Percentiles rank a stretch among this genome's conserved stretches.
Conservation (phyloP, 73 alveolate species). For the Stentor coeruleus region DNA sequence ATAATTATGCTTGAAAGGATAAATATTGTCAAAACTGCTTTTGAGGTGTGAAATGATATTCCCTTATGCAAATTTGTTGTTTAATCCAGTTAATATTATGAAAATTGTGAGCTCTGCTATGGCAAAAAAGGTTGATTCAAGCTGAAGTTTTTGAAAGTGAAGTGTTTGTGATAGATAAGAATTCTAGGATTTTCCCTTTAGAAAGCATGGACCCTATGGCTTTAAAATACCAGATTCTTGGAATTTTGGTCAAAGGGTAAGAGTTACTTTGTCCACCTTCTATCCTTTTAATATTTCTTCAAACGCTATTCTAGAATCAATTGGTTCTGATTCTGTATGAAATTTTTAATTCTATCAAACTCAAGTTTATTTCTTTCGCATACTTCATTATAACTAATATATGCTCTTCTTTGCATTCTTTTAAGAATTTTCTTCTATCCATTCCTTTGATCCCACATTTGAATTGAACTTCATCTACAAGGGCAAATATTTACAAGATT, state of each 20-base stretch:
- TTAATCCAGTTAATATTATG: background rate
- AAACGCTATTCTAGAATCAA: no score
- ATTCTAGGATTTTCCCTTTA: conserved; percentile 18
- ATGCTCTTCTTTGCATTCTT: no score
- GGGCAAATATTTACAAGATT: no score
- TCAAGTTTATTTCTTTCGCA: no score
- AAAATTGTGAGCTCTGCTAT: conserved; percentile 27
- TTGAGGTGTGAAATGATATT: background rate
- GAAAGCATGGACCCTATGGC: conserved; percentile 9
- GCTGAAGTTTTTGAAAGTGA: conserved; percentile 23
- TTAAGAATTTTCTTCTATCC: no score
- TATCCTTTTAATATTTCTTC: no score
- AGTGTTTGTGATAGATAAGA: conserved; percentile 26
- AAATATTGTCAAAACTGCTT: background rate
- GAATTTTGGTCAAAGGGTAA: conserved; percentile 9
- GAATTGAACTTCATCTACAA: background rate
- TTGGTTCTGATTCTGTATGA: no score
- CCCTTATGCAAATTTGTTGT: background rate
- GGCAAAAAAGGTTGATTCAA: background rate
- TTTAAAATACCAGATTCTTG: conserved; percentile 19
- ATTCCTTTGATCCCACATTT: background rate
- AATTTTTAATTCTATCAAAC: no score
- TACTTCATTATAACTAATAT: no score
- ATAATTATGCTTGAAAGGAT: background rate
- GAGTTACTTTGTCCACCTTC: no score